phyloP scores from a whole-genome alignment of 306 rosid genomes.

The Alnus rubra region DNA sequence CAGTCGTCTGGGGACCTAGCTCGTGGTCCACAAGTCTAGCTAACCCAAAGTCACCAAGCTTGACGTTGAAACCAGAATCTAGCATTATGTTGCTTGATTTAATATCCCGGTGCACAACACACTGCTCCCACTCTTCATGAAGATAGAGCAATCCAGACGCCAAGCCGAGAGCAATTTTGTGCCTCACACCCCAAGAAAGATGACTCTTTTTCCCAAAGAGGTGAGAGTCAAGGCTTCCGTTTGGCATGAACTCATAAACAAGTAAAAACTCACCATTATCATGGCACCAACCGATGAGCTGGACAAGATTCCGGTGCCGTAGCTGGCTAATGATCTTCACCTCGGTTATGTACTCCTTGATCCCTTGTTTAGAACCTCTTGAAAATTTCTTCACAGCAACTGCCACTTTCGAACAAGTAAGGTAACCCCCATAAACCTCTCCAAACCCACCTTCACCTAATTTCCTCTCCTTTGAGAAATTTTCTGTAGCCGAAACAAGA shows the following conservation, averaged over 20 bases:
- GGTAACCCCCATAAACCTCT: constrained; percentile 42
- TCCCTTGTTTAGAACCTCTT: constrained; percentile 37
- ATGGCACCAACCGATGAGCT: constrained; percentile 33
- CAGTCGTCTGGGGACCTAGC: background rate
- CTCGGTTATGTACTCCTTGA: constrained; percentile 38
- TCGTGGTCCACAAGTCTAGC: background rate
- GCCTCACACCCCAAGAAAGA: constrained; percentile 24
- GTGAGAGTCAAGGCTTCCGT: constrained; percentile 33
- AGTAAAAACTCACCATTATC: constrained; percentile 21
- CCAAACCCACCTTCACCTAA: constrained; percentile 63
- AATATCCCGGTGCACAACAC: constrained; percentile 35
- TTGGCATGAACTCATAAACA: constrained; percentile 27
- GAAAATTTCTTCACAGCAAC: constrained; percentile 45
- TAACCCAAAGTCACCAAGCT: constrained; percentile 31
- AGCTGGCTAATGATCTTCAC: constrained; percentile 34
- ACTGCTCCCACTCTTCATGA: constrained; percentile 41
- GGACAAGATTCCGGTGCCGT: constrained; percentile 26
- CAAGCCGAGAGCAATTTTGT: constrained; percentile 34
- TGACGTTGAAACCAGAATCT: constrained; percentile 28
- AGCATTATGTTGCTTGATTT: constrained; percentile 41
- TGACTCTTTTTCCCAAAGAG: constrained; percentile 9
- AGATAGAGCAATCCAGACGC: constrained; percentile 38
- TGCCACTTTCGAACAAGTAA: constrained; percentile 25
- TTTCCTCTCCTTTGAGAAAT: constrained; percentile 35
- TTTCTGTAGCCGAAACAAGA: constrained; percentile 36